Conservation (phyloP, 805 yeast genomes). For the Wickerhamomyces silvicola region DNA sequence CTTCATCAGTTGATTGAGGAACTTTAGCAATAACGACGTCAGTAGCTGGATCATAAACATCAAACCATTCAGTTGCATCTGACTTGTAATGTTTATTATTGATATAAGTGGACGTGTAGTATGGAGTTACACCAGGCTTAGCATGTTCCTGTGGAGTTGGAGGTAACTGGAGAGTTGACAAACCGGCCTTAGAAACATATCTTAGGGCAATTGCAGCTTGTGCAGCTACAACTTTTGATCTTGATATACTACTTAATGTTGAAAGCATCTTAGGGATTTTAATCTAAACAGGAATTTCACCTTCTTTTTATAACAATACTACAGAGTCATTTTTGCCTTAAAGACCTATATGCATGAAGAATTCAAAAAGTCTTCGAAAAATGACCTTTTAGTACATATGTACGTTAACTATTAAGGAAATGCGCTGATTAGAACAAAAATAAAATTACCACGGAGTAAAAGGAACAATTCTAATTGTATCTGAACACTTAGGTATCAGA, state of each 20-base stretch:
- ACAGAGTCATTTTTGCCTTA: too few relatives aligned
- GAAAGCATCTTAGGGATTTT: constrained; percentile 1
- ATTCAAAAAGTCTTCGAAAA: too few relatives aligned
- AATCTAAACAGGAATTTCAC: too few relatives aligned
- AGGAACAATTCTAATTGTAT: too few relatives aligned
- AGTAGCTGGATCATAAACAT: constrained; percentile 73
- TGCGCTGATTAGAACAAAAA: too few relatives aligned
- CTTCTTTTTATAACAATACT: too few relatives aligned
- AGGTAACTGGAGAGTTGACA: constrained; percentile 19
- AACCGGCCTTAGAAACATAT: constrained; percentile 1
- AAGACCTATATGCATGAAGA: neutral
- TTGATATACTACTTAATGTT: neutral
- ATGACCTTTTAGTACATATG: too few relatives aligned
- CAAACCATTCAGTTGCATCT: constrained; percentile 52
- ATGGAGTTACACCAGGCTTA: constrained; percentile 33
- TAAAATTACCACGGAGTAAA: too few relatives aligned
- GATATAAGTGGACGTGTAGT: constrained; percentile 43
- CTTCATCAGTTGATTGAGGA: constrained; percentile 65
- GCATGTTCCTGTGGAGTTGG: constrained; percentile 38
- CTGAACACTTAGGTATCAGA: too few relatives aligned
- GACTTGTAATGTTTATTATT: constrained; percentile 42
- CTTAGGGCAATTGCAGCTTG: constrained; percentile 1
- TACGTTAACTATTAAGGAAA: too few relatives aligned
- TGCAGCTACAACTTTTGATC: constrained; percentile 7
- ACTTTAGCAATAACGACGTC: constrained; percentile 58